These are phyloP conservation scores for Rhodotorula diobovata DNA, from an alignment of 768 basidiomycete species.

Conservation along the genomic window DNA sequence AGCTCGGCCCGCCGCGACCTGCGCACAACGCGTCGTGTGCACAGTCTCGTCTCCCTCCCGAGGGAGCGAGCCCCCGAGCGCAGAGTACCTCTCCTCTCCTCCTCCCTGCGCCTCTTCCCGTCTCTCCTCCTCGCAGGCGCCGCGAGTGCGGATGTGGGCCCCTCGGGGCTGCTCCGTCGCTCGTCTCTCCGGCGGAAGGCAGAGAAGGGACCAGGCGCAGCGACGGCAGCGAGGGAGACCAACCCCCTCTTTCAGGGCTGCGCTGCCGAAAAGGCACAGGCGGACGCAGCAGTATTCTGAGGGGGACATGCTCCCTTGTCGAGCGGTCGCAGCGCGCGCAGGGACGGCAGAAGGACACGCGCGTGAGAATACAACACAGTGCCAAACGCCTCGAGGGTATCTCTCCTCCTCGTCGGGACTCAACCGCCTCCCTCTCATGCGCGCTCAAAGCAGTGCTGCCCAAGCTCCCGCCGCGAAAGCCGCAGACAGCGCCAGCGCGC, in stretches of 20 bases:
- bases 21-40: no score
- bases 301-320: not conserved
- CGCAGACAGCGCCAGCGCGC: not conserved
- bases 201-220: not conserved
- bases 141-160: not conserved
- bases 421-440: not conserved
- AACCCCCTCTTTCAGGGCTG: constrained; percentile 15
- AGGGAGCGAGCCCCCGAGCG: no score
- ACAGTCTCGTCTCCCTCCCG: no score
- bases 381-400: no score
- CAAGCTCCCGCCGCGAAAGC: not conserved
- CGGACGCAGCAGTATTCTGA: constrained; percentile 13
- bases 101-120: not conserved
- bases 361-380: not conserved
- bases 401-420: not conserved
- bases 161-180: not conserved
- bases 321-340: no score
- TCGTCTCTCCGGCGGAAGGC: no score
- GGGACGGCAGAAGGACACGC: no score
- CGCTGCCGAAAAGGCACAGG: not conserved
- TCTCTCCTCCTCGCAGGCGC: no score
- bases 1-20: no score
- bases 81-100: not conserved
- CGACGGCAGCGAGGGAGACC: not conserved
- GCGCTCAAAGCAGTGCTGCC: not conserved